Conservation (phyloP, 1,139 yeast genomes). For the Geotrichum histeridarum region DNA sequence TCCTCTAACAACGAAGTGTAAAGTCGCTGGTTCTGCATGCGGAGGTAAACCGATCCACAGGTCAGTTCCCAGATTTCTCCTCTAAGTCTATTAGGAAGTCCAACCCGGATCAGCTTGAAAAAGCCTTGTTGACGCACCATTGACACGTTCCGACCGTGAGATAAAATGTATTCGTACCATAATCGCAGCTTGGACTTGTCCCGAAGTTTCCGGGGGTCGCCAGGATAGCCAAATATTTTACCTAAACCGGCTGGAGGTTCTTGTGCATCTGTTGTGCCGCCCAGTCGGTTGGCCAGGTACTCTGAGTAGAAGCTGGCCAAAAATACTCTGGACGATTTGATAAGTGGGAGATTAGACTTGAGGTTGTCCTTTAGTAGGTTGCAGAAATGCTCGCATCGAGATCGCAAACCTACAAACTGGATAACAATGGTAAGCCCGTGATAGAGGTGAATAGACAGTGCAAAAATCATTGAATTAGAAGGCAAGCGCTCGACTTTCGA, state of each 20-base stretch:
- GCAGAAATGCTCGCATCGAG: constrained; percentile 78
- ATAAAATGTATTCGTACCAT: constrained; percentile 86
- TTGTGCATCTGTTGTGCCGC: constrained; percentile 18
- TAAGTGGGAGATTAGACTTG: constrained; percentile 57
- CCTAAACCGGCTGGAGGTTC: constrained; percentile 85
- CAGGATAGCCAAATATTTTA: constrained; percentile 77
- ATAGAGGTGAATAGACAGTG: constrained; percentile 64
- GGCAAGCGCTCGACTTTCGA: constrained; percentile 84
- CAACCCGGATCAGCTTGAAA: constrained; percentile 78
- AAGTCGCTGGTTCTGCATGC: constrained; percentile 58
- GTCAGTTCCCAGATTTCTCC: constrained; percentile 96
- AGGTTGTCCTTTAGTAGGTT: constrained; percentile 57
- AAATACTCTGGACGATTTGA: constrained; percentile 56
- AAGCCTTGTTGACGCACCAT: constrained; percentile 70
- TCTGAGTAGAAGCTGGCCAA: constrained; percentile 78
- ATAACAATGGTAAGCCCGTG: constrained; percentile 60
- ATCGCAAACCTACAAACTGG: constrained; percentile 72
- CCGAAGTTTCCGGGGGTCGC: constrained; percentile 68
- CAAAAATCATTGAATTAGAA: constrained; percentile 70
- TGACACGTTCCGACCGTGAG: constrained; percentile 80
- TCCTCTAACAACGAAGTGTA: constrained; percentile 56
- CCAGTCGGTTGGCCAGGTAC: constrained; percentile 50
- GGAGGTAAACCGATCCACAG: constrained; percentile 75
- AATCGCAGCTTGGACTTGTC: constrained; percentile 84
- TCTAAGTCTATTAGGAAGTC: constrained; percentile 83